These are phyloP conservation scores for Cryptococcus amylolentus DNA, from an alignment of 1,284 basidiomycete genomes.

Conservation along the genomic window DNA sequence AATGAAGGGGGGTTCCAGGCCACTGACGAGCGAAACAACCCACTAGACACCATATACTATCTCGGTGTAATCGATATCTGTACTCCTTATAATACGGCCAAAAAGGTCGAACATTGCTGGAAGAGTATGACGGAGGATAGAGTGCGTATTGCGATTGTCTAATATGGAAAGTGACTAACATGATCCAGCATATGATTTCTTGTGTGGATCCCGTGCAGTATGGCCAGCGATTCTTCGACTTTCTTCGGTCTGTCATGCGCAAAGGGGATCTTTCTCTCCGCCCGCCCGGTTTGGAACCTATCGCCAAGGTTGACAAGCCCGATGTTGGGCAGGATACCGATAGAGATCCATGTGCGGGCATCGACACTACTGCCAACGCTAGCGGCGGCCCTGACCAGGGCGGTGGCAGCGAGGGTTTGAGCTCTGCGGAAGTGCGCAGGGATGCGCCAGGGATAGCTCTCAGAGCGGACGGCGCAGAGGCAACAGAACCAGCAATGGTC, in stretches of 20 bases:
- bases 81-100: constrained; percentile 76
- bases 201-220: constrained; percentile 83
- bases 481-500: constrained; percentile 11
- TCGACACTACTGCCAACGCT: not conserved
- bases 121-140: constrained; percentile 82
- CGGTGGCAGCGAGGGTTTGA: not conserved
- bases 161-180: not conserved
- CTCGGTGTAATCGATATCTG: constrained; percentile 90
- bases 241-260: constrained; percentile 82
- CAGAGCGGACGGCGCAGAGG: not conserved
- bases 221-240: constrained; percentile 77
- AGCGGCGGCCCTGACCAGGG: not conserved
- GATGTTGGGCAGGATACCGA: constrained; percentile 7
- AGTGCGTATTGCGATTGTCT: constrained; percentile 56
- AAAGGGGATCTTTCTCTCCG: constrained; percentile 58
- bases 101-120: constrained; percentile 87
- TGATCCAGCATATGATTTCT: constrained; percentile 78
- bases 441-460: not conserved
- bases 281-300: constrained; percentile 30
- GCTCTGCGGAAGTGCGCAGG: not conserved
- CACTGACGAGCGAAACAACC: constrained; percentile 76
- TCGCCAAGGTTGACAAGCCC: not conserved
- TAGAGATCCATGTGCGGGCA: not conserved
- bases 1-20: constrained; percentile 92
- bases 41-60: constrained; percentile 83